Base-by-base conservation (phyloP, 148 eudicot species). In the Simmondsia chinensis region DNA sequence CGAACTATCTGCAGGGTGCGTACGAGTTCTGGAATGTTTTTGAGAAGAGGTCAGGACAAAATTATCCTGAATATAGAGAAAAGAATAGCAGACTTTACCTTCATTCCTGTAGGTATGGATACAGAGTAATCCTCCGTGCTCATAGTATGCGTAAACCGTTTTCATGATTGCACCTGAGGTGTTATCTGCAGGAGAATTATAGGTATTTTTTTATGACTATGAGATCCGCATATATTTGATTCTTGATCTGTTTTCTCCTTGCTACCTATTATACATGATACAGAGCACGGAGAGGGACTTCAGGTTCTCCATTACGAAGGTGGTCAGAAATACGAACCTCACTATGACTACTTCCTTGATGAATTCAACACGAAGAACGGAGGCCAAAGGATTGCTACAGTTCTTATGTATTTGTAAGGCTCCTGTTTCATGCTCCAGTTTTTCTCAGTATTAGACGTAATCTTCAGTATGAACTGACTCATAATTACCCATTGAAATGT, bases 11-110 rank as follows among this genome's bases (percentile, higher is more conserved):
- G 48, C 73, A 83, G 96, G 75, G 96, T 80, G 45, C 91, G 93
- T n/a, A 88, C 97, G n/a, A 84, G 95, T 65, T 89, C 91, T 48
- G 95, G 94, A 60, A 87, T 63, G 72, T 80, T 87, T 73, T 57
- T 83, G 49, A 74, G 53, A 56, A 83, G 94, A 67, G 96, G 89
- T 5, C 58, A 63, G 33, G 96, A 87, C 60, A 77, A 87, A 56
- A 56, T 73, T 20, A 79, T 82, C 35, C 50, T 63, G 55, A 46
- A 57, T 48, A 87, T 80, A 59, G 96, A 87, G 71, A 83, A 83
- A 66, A 72, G 94, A 54, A 68, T 83, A 46, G 89, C 94, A 43
- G 89, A 87, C 59, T 80, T 71, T 63, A 67, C 75, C 35, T 87
- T 87, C 66, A 80, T 87, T 52, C 96, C 96, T 61, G 88, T 46